Evolutionary conservation across 371 early-diverging fungal genomes (phyloP), one percentile per base, ranked within the genome.

Genomic region (Mortierella sp.): DNA sequence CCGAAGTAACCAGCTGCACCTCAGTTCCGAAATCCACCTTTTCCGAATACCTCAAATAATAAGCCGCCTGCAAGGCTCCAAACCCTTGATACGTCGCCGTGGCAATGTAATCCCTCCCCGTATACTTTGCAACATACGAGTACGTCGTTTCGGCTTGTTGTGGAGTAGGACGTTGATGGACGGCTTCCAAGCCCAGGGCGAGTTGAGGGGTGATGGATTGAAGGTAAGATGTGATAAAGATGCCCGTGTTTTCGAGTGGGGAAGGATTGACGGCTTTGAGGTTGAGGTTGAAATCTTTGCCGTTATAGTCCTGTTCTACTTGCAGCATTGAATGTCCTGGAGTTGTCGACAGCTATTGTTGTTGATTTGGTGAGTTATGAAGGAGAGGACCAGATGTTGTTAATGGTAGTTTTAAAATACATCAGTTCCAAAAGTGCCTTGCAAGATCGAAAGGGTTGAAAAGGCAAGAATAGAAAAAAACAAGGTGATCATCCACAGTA

Each of bases 201-300:
- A 98, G 85, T 70, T 95, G 89, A 70, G 92, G 90, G 31, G 98
- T 93, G 75, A 99, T 90, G 65, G 99, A 97, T 90, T 99, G 99
- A 71, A 99, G 90, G 91, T 97, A 97, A 65, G 93, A 94, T 60
- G 94, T 92, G 80, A 96, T 91, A 88, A 93, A 97, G 75, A 98
- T 94, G 77, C 99, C 99, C 16, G 98, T 99, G 78, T 89, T 89
- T 78, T 97, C 98, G 63, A 95, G 88, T 11, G 95, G 95, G 77
- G 97, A 97, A 48, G 98, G 97, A 92, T 99, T 98, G 91, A 98
- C 93, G 70, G 96, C 96, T 92, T 98, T 99, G 85, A 96, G 78
- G 89, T 96, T 97, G 76, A 95, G 71, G 47, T 96, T 91, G 88
- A 91, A 98, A 89, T 98, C 98, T n/a, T 92, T 82, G 72, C 98